Conservation (phyloP, 164 flowering plant species). For the Liriodendron chinense region DNA sequence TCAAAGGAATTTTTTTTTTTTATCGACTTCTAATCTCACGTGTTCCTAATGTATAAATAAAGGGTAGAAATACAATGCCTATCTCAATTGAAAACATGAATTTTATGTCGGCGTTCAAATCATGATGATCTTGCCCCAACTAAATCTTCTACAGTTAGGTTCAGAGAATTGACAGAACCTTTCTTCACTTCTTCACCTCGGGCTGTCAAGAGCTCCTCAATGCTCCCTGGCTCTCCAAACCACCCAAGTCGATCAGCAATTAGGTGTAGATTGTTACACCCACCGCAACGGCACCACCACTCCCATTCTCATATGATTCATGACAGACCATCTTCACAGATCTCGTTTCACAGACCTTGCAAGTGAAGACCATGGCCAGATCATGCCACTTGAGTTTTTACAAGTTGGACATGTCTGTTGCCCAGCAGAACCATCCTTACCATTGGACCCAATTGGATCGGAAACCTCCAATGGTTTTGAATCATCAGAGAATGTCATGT, state of each 20-base stretch:
- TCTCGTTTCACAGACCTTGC: constrained; percentile 91
- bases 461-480: constrained; percentile 5
- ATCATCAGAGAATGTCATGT: constrained; percentile 5
- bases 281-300: constrained; percentile 77
- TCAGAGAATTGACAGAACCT: no score
- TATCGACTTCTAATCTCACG: no score
- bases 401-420: constrained; percentile 42
- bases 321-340: constrained; percentile 67
- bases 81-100: no score
- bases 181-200: constrained; percentile 82
- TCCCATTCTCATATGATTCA: constrained; percentile 90
- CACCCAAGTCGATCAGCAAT: constrained; percentile 89
- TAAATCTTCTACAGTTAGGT: no score
- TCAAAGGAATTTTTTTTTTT: no score
- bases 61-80: no score
- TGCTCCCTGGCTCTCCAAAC: constrained; percentile 87
- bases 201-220: constrained; percentile 80
- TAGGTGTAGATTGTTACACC: constrained; percentile 78
- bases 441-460: constrained; percentile 8
- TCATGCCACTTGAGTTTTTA: constrained; percentile 70
- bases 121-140: no score
- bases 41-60: no score
- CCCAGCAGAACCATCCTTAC: constrained; percentile 12
- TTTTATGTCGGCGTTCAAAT: no score
- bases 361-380: constrained; percentile 78